Evolutionary conservation across 2,329 filamentous ascomycete genomes (phyloP), one percentile per base, ranked within the genome.

Genomic region (Cladophialophora immunda): DNA sequence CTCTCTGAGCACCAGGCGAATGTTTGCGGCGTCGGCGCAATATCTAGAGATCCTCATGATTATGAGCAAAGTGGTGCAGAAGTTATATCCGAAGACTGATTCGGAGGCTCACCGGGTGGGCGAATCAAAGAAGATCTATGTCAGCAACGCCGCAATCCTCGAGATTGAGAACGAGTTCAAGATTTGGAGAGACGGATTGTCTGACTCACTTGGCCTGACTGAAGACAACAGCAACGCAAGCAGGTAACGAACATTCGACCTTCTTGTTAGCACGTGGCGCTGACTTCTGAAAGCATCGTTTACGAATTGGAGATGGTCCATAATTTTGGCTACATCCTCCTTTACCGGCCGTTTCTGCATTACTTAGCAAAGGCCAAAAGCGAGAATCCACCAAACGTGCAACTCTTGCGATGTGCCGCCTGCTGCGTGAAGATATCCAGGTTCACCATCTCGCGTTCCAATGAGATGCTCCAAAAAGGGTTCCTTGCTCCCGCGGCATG

Each of bases 261-360:
- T 15, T 22, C 25, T 47, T 11, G 1, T 25, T 6, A 15, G 41
- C 45, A 50, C 8, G 1, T 11, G 45, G 22, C 45, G 52, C 47
- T 63, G 19, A 53, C 38, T 50, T 4, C 15, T 17, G 27, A 56
- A 19, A 71, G 69, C 57, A 61, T 67, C 22, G 50, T 62, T 22
- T 69, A 69, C 27, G 67, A 71, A 29, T 59, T 73, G 27, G 61
- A 68, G 32, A 62, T 73, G 36, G 67, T 65, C 19, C 67, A 72
- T 53, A 68, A 67, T 50, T 68, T 71, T 38, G 70, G 68, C 11
- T 69, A 73, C 55, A 71, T 72, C n/a, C 25, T 73, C 17, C 71
- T 73, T n/a, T 73, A 73, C 45, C 66, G 71, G 5, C 70, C 71
- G 15, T 73, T 72, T 55, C 38, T 73, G 17, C 70, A 73, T 57